Base-by-base conservation (phyloP, 306 rosid genomes). In the Quercus suber region DNA sequence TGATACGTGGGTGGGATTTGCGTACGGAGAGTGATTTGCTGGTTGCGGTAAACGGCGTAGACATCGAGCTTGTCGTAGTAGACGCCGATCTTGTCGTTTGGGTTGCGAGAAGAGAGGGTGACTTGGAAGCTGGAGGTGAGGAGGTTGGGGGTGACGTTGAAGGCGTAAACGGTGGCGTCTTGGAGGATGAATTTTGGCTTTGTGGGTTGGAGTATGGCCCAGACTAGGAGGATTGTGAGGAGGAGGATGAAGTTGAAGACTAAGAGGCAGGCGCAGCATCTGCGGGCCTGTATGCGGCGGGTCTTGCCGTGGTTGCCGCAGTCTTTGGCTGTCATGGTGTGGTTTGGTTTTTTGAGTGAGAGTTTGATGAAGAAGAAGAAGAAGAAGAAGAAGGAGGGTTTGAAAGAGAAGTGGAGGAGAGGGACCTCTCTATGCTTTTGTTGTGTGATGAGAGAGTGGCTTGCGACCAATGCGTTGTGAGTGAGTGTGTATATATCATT, bases 111-210 rank as follows among this genome's bases (percentile, higher is more conserved):
- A 18, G 85, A 58, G 12, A 96, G 43, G 12, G 99, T 96, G 55
- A 95, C 80, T 35, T 90, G 97, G 88, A 96, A 89, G 15, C 68
- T 87, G 19, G 98, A 80, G 67, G 98, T 93, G 25, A 96, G 58
- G 58, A 93, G 73, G 78, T 92, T 96, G 2, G 98, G 84, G 2
- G 67, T 79, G 85, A 88, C 86, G 88, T 93, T 96, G 93, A 96
- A 96, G 84, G 95, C 90, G 79, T 79, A 91, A 0, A 96, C 91
- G 81, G 99, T 93, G 83, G 86, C 91, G 82, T 96, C 99, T 73
- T 92, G 90, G 77, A 96, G 96, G 51, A 86, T 8, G 87, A 96
- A 96, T 17, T 89, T 76, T 5, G 98, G 99, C 15, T 93, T 93
- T 0, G 94, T 55, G 0, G 99, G 99, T 67, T 79, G 88, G 10